These are phyloP conservation scores for Mycotypha africana DNA, from an alignment of 371 early-diverging fungal species.

Conservation along the genomic window DNA sequence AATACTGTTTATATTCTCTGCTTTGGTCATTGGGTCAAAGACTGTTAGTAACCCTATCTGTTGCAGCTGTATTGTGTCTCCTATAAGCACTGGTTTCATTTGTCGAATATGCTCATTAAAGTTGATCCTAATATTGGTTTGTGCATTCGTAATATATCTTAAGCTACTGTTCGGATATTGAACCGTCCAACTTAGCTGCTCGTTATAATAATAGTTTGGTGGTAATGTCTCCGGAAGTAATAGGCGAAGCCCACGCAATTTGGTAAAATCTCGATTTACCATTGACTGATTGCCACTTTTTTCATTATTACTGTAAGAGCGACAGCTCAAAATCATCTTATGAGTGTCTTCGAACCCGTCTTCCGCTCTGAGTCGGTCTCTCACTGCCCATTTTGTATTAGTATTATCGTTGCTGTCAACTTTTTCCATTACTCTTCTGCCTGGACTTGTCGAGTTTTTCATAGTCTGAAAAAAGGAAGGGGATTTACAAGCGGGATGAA, in stretches of 20 bases:
- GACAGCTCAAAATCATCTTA: slow-evolving; percentile 14
- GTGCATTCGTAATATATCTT: slow-evolving; percentile 16
- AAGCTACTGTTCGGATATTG: slow-evolving; percentile 59
- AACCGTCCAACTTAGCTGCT: slow-evolving; percentile 34
- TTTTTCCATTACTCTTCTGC: no score
- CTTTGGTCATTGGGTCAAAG: slow-evolving; percentile 9
- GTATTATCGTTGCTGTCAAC: no score
- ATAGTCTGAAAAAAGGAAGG: background rate
- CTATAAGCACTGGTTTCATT: slow-evolving; percentile 22
- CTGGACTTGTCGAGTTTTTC: no score
- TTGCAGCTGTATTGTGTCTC: slow-evolving; percentile 29
- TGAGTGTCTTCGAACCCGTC: slow-evolving; percentile 7
- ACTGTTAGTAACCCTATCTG: slow-evolving; percentile 19
- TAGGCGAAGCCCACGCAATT: no score
- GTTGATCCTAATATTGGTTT: slow-evolving; percentile 16
- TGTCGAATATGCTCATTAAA: slow-evolving; percentile 30
- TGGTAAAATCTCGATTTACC: no score
- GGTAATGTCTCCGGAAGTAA: background rate
- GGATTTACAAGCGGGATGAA: slow-evolving; percentile 27
- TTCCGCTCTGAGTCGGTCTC: background rate
- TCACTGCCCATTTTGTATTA: no score
- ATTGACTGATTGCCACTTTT: no score
- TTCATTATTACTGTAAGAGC: slow-evolving; percentile 1
- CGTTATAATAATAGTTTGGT: background rate
- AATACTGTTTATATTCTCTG: no score